These are phyloP conservation scores for Globisporangium ultimum DNA, from an alignment of 352 stramenopile species.

Conservation along the genomic window DNA sequence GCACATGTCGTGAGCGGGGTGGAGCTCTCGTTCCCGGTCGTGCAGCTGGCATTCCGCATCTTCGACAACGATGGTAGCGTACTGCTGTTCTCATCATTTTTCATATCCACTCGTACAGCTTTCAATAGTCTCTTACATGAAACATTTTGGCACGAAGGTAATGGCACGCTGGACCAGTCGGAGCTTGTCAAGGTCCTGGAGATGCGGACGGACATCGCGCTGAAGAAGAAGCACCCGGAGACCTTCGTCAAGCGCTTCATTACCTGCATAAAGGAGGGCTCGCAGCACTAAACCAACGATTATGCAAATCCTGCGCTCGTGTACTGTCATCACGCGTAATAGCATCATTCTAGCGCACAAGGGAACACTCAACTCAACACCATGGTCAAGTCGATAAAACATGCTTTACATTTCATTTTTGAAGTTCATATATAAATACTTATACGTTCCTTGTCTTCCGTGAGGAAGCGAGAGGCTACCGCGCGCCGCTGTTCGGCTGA, in stretches of 20 bases:
- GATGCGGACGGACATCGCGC: constrained; percentile 51
- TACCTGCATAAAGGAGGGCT: constrained; percentile 12
- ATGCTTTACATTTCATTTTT: no score
- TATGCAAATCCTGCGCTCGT: no score
- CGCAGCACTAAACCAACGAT: constrained; percentile 5
- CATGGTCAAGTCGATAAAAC: no score
- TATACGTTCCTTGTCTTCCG: no score
- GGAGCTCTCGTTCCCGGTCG: constrained; percentile 61
- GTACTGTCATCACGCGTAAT: no score
- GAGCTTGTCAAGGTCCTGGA: constrained; percentile 71
- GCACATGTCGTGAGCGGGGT: constrained; percentile 59
- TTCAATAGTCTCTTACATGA: neutral
- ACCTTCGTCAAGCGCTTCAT: constrained; percentile 17
- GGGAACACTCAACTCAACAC: neutral
- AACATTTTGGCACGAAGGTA: constrained; percentile 23
- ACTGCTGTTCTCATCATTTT: constrained; percentile 13
- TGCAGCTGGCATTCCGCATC: constrained; percentile 71
- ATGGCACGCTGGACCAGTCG: constrained; percentile 59
- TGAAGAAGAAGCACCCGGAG: constrained; percentile 28
- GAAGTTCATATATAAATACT: no score
- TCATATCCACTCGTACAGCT: no score
- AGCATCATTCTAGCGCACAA: no score
- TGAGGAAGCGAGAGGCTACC: no score
- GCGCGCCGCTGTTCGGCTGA: neutral
- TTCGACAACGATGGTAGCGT: constrained; percentile 56